Evolutionary conservation across 345 rosid genomes (phyloP), one percentile per base, ranked within the genome.

Genomic region (Ceriops tagal): DNA sequence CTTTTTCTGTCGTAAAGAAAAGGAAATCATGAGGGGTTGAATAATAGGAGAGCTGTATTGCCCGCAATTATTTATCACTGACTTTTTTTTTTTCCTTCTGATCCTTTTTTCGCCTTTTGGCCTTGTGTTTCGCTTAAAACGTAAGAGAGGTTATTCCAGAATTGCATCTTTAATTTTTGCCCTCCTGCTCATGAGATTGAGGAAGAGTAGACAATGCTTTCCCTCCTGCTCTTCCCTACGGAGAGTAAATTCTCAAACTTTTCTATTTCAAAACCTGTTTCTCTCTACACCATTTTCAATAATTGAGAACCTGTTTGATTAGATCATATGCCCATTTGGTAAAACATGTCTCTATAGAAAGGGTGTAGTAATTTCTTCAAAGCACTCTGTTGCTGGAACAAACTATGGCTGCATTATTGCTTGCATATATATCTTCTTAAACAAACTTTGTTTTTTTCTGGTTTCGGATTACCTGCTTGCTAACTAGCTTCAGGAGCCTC

Each of bases 21-120:
- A 67, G 72, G 53, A 68, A 65, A 80, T 86, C 80, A 84, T 84
- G 75, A 58, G 63, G 70, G 62, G 71, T 83, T 82, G 84, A 79
- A 83, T 74, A n/a, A 73, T 77, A 66, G 59, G 62, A 37, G 75
- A 70, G 75, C 75, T 80, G 83, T 73, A 55, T 67, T 61, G 60
- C 71, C 71, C 72, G 84, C 77, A 71, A 85, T 84, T 68, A 82
- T 80, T 72, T 73, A 43, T 73, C 64, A 73, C 69, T 75, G 67
- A 63, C 75, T 73, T 80, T 67, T 70, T 75, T 61, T 55, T 75
- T 80, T 67, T 70, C 74, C 52, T 55, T 35, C 47, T 4, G 19
- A 43, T 43, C n/a, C 8, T 6, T 21, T 31, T 52, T 18, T 37
- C 35, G n/a, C 49, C 53, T 35, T 47, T 49, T 37, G 22, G 20